Base-by-base conservation (phyloP, 495 filamentous ascomycete species). In the Neurospora intermedia region DNA sequence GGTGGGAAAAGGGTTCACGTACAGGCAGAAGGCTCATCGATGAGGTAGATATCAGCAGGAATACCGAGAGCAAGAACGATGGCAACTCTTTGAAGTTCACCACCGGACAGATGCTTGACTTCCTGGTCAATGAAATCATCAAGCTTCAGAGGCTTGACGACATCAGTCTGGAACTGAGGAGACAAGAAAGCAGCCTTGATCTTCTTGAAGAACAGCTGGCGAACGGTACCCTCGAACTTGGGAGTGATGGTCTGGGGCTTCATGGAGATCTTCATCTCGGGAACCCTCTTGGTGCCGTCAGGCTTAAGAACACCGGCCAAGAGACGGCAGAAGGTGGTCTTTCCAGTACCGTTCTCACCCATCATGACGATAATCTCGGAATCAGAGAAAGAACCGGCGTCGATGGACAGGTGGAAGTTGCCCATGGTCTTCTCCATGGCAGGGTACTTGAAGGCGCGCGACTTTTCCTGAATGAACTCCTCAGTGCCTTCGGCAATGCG, bases 111-210 rank as follows among this genome's bases (percentile, higher is more conserved):
- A 82, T 98, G 96, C 86, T 97, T 96, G 71, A 99, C 96, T 85
- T 99, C 96, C 81, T 99, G 96, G 80, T 98, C 96, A 77, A 99
- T 98, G 84, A 98, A 99, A 79, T 98, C 96, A 45, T 99, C 96
- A 70, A 99, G 88, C 83, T 95, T 96, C 69, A 99, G 89, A 18
- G 96, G 96, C 85, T 98, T 98, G 86, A 98, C 97, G 73, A 99
- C 96, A 84, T 99, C 96, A 20, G 96, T 99, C 85, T 98, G 95
- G 87, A 99, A 99, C 81, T 98, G 95, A 6, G 96, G 96, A 70
- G 90, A 94, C 75, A 98, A 84, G 89, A 98, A 98, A 18, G 96
- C 91, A 62, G 93, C 89, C 88, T 96, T 97, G 84, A 99, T 98
- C 85, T 94, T 93, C 90, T 83, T 82, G 78, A 83, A 83, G 77